Conservation (phyloP, 2,329 filamentous ascomycete genomes). For the Fusarium nygamai region DNA sequence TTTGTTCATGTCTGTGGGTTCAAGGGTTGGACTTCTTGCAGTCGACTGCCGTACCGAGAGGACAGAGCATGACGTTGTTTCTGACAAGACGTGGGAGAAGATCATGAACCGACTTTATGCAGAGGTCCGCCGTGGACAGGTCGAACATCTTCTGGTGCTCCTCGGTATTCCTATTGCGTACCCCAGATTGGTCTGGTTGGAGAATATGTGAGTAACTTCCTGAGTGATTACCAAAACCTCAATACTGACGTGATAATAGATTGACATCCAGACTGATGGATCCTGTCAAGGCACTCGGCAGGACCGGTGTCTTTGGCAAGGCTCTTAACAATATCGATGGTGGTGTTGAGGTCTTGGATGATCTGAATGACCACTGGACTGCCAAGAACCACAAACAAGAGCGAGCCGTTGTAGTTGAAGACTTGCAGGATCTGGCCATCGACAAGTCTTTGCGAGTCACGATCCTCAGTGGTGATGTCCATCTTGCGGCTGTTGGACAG, state of each 20-base stretch:
- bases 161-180: conserved; percentile 87
- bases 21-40: conserved; percentile 82
- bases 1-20: conserved; percentile 84
- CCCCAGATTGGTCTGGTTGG: conserved; percentile 76
- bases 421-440: conserved; percentile 91
- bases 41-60: conserved; percentile 93
- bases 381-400: conserved; percentile 94
- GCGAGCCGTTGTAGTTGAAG: conserved; percentile 85
- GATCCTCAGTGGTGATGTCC: conserved; percentile 92
- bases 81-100: conserved; percentile 82
- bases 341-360: conserved; percentile 89
- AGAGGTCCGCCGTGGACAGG: conserved; percentile 84
- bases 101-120: conserved; percentile 86
- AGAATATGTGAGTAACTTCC: conserved; percentile 67
- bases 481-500: conserved; percentile 90
- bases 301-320: conserved; percentile 80
- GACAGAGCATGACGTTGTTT: conserved; percentile 82
- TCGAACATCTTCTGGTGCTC: conserved; percentile 89
- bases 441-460: conserved; percentile 93
- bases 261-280: conserved; percentile 88
- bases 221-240: background rate
- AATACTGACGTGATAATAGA: conserved; percentile 56
- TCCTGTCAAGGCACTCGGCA: conserved; percentile 87
- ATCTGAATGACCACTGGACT: conserved; percentile 97
- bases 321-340: conserved; percentile 92